Percentiles rank a stretch among this genome's conserved stretches.
These are phyloP conservation scores for Patellifolia procumbens DNA, from an alignment of 179 eudicot species.

Conservation along the genomic window DNA sequence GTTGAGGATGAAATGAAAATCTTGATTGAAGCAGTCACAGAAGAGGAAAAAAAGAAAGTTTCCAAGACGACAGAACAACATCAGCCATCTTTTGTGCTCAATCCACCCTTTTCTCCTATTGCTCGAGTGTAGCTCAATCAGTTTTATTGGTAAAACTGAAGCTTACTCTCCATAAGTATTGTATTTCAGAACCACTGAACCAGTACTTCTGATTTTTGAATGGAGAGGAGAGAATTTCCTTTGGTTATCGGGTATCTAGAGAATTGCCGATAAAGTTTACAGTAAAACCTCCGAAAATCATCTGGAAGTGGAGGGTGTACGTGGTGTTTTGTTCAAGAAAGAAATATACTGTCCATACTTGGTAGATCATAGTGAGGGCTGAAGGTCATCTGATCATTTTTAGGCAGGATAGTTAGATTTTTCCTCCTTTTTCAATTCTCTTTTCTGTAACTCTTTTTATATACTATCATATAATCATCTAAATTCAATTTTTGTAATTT, in stretches of 20 bases:
- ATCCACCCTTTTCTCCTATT: constrained; percentile 96
- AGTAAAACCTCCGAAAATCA: not conserved
- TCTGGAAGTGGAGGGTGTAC: not conserved
- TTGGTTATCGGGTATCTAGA: not conserved
- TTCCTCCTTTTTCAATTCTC: constrained; percentile 8
- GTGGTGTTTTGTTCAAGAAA: not conserved
- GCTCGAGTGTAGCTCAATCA: constrained; percentile 58
- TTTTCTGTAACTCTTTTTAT: not conserved
- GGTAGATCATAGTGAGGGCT: constrained; percentile 26
- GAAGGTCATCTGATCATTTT: constrained; percentile 5
- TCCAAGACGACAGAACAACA: constrained; percentile 39
- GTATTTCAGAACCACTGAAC: not conserved
- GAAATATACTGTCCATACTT: constrained; percentile 36
- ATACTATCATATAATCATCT: not conserved
- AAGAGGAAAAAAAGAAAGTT: constrained; percentile 56
- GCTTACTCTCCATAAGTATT: not conserved
- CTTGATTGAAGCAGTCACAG: constrained; percentile 54
- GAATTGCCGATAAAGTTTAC: not conserved
- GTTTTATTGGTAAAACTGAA: constrained; percentile 1
- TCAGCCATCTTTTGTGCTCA: constrained; percentile 55
- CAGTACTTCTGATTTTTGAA: not conserved
- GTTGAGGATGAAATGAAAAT: constrained; percentile 65
- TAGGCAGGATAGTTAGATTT: constrained; percentile 20
- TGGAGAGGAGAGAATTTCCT: not conserved
- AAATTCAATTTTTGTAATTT: constrained; percentile 29